Evolutionary conservation across 148 eudicot genomes (phyloP), one percentile per base, ranked within the genome.

Genomic region (Salicornia ramosissima): DNA sequence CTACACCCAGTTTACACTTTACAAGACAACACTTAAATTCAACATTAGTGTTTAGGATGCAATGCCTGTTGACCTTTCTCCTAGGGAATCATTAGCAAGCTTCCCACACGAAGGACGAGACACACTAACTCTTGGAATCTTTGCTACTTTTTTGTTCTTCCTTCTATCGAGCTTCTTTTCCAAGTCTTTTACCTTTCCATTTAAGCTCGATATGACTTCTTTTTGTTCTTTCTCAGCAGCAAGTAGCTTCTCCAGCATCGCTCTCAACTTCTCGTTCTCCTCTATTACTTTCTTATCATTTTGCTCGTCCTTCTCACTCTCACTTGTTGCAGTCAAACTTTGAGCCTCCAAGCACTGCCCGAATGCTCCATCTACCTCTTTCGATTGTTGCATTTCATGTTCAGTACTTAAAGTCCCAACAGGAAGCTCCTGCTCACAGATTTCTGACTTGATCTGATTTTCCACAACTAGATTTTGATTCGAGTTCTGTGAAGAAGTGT

Each of bases 171-270:
- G 42, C 69, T 80, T 85, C 66, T 71, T 84, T 78, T 91, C 92
- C 75, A 91, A 71, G 42, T 86, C 86, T 39, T 83, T 72, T 18
- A 92, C 79, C 68, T 86, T 87, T 6, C 73, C 80, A 10, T 84
- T 78, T 11, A 92, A 80, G 63, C 34, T 80, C 2, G 84, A 79
- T 45, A 92, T 87, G 31, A 83, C 78, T 4, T 62, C 64, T 58
- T 89, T 67, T 73, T 92, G 97, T 46, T 87, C 84, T 36, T 82
- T 81, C 34, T 89, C 90, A 3, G 90, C 79, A 6, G 80, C 78
- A 5, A 87, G 75, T 59, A 92, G 39, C 76, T 83, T 81, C 72
- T 82, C 85, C 67, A 89, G 59, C 84, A 83, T 80, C 52, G 64
- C 73, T 74, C 82, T 83, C 76, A 92, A 24, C 80, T 52, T 86